Evolutionary conservation across 176 grass and related monocot species (phyloP).

Genomic region (Phoenix roebelenii): DNA sequence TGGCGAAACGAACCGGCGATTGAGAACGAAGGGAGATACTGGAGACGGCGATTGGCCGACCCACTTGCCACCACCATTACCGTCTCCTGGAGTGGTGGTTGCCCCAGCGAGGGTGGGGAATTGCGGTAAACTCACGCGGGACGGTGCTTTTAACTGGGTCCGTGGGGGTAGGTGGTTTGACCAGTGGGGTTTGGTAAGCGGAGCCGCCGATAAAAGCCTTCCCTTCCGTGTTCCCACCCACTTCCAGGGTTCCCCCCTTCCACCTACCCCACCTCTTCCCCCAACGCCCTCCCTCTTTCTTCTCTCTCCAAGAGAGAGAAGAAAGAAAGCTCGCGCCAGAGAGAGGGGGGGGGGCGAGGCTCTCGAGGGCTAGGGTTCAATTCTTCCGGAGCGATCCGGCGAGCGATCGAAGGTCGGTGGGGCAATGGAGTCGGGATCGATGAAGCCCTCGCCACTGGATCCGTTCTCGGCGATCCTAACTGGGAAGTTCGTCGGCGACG

Average conservation of each 20-base stretch:
- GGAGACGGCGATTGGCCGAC: no score
- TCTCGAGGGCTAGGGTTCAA: no score
- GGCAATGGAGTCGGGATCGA: slow-evolving; percentile 42
- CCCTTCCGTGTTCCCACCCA: neutral
- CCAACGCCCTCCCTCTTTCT: neutral
- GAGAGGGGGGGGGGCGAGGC: no score
- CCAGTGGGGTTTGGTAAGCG: slow-evolving; percentile 27
- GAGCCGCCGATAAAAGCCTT: slow-evolving; percentile 14
- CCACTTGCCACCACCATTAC: no score
- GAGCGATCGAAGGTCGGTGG: neutral
- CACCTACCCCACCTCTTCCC: neutral
- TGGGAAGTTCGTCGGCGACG: slow-evolving; percentile 14
- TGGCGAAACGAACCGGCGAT: no score
- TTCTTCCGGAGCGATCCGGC: no score
- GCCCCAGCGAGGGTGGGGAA: neutral
- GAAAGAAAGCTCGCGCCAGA: no score
- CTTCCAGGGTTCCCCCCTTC: slow-evolving; percentile 11
- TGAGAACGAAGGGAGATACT: no score
- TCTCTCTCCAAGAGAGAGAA: no score
- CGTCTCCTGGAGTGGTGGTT: neutral
- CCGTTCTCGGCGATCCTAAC: slow-evolving; percentile 61
- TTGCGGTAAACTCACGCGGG: neutral
- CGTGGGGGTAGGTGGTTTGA: slow-evolving; percentile 38
- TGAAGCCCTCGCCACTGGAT: slow-evolving; percentile 56
- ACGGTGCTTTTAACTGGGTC: no score